A percentile compares a stretch with the other conserved stretches of the same genome.
phyloP scores from a whole-genome alignment of 2,329 filamentous ascomycete genomes.

The Incumbomyces lentus region DNA sequence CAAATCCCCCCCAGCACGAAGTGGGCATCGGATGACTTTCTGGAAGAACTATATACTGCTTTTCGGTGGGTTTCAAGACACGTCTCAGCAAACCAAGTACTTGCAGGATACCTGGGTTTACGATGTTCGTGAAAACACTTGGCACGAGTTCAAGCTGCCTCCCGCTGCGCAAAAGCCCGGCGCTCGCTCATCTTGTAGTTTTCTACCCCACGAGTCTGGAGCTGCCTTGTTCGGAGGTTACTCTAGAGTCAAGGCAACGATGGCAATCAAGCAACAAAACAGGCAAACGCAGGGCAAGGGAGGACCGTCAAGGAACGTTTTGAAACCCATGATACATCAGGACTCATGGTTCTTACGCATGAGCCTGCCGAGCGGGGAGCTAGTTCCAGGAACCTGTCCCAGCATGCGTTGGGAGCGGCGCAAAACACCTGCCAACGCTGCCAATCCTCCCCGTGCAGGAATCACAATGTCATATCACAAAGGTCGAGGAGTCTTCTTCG shows the following conservation, averaged over 20 bases:
- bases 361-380: slow-evolving; percentile 58
- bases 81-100: slow-evolving; percentile 88
- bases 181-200: slow-evolving; percentile 78
- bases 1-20: slow-evolving; percentile 70
- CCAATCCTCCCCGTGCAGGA: slow-evolving; percentile 72
- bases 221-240: slow-evolving; percentile 90
- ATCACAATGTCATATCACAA: slow-evolving; percentile 92
- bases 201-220: slow-evolving; percentile 81
- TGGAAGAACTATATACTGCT: slow-evolving; percentile 95
- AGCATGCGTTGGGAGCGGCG: slow-evolving; percentile 81
- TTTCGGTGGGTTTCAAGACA: slow-evolving; percentile 96
- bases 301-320: slow-evolving; percentile 53
- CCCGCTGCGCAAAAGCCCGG: slow-evolving; percentile 75
- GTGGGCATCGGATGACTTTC: slow-evolving; percentile 90
- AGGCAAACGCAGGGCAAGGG: slow-evolving; percentile 49
- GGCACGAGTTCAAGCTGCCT: slow-evolving; percentile 67
- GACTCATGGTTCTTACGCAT: slow-evolving; percentile 91
- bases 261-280: slow-evolving; percentile 24
- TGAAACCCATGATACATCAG: slow-evolving; percentile 83
- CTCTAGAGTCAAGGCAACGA: slow-evolving; percentile 71
- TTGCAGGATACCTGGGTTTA: slow-evolving; percentile 91
- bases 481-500: slow-evolving; percentile 83
- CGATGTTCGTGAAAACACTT: slow-evolving; percentile 76
- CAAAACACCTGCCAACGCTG: slow-evolving; percentile 84
- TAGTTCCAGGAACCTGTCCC: slow-evolving; percentile 55